These are phyloP conservation scores for Didymosphaeria variabile DNA, from an alignment of 2,329 filamentous ascomycete genomes.

Conservation along the genomic window DNA sequence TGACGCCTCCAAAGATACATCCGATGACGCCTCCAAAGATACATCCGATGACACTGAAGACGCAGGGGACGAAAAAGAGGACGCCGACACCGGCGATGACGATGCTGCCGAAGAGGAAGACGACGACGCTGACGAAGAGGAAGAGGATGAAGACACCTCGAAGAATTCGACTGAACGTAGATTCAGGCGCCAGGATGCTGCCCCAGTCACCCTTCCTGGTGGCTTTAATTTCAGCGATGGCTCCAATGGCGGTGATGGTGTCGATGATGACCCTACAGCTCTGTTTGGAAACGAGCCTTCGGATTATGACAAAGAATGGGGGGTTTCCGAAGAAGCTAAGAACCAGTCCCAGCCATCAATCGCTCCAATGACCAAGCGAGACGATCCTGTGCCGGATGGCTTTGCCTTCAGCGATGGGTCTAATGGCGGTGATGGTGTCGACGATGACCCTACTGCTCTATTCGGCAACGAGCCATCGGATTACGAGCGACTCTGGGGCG, in stretches of 20 bases:
- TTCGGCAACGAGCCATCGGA: constrained; percentile 20
- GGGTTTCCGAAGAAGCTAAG: background rate
- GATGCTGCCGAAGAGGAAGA: constrained; percentile 3
- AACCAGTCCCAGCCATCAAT: background rate
- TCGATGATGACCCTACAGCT: constrained; percentile 10
- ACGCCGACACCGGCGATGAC: background rate
- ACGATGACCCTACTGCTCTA: constrained; percentile 10
- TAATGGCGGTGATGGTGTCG: constrained; percentile 15
- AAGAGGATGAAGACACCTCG: constrained; percentile 8
- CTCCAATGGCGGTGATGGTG: constrained; percentile 11
- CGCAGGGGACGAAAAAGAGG: background rate
- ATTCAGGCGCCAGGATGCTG: background rate
- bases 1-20: background rate
- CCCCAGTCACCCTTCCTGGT: too few species aligned
- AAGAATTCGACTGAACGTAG: background rate
- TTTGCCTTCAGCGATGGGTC: background rate
- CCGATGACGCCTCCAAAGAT: too few species aligned
- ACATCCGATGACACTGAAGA: constrained; percentile 1
- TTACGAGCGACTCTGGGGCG: constrained; percentile 16
- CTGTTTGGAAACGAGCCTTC: constrained; percentile 20
- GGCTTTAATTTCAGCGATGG: background rate
- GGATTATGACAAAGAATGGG: constrained; percentile 17
- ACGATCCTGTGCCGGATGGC: background rate
- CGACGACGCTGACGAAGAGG: background rate
- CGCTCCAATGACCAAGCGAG: background rate